These are phyloP conservation scores for Coelastrella sp. DNA, from an alignment of 139 green algal species.

Conservation along the genomic window DNA sequence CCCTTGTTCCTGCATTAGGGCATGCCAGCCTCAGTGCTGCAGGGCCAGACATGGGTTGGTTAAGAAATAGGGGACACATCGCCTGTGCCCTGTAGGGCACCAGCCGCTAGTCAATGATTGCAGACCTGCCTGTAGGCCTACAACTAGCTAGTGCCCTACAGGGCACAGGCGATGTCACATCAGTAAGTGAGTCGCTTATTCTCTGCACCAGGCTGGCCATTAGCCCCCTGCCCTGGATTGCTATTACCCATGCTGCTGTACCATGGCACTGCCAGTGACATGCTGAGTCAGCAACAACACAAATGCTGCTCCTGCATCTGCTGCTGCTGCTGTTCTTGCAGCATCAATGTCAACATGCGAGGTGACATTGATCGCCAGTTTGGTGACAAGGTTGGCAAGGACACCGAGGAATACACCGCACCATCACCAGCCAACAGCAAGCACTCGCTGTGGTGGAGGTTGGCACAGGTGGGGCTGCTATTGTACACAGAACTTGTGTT, in stretches of 20 bases:
- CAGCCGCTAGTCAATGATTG: neutral
- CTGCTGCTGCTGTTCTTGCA: neutral
- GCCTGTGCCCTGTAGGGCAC: no score
- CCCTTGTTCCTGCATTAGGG: neutral
- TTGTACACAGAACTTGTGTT: neutral
- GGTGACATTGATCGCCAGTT: conserved; percentile 5
- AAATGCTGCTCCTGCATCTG: neutral
- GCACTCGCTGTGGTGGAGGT: neutral
- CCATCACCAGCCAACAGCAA: neutral
- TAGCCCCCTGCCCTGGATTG: neutral
- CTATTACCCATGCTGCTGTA: neutral
- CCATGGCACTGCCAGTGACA: neutral
- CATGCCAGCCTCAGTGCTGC: neutral
- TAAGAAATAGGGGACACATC: no score
- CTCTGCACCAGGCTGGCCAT: no score
- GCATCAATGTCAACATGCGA: neutral
- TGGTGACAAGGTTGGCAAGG: neutral
- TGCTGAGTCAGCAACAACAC: neutral
- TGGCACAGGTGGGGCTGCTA: neutral
- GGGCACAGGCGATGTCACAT: no score
- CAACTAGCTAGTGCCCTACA: no score
- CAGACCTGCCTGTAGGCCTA: neutral
- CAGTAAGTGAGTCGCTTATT: no score
- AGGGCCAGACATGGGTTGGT: no score
- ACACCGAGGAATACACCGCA: neutral